Base-by-base conservation (phyloP, 371 early-diverging fungal genomes). In the Mucor piriformis region DNA sequence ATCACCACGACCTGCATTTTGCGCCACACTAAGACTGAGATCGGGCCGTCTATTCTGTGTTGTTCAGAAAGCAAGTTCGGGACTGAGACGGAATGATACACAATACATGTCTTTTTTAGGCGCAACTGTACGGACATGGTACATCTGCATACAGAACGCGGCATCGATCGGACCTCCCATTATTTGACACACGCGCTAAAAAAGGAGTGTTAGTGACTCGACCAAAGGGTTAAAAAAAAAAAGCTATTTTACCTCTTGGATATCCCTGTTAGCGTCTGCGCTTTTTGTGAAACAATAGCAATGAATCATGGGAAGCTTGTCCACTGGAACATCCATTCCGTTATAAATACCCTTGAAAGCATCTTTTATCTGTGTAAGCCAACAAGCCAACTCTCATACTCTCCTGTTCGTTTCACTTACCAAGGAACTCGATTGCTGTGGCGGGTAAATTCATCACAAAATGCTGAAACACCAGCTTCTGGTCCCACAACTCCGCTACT, bases 41-140 rank as follows among this genome's bases (percentile, higher is more conserved):
- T 44, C 37, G 16, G 34, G 34, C 47, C 56, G 47, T 16, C 23
- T 35, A 25, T 27, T 1, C 18, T 57, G 5, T 15, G 13, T 38
- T 38, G 16, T 29, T 16, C 6, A 69, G 70, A 82, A 83, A 1
- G 83, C 85, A 12, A 87, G 73, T 25, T 79, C 83, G 18, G 79
- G 69, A 27, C 84, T 84, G 38, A 94, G 67, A 7, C 77, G 76
- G 69, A 98, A 93, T 6, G 93, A 89, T 33, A 96, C 71, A 66
- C 99, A 98, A 67, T 92, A 90, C 98, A 98, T 97, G 46, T 96
- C 94, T 80, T 97, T 99, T 59, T 94, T 94, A 2, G 99, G 99
- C 1, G 99, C 96, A 0, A 99, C 99, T 52, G 88, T 90, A 25
- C 98, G 87, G 1, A 99, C 98, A 57, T 77, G 84, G 61, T 91